Conservation (phyloP, 2,329 filamentous ascomycete genomes). For the Clonostachys byssicola region DNA sequence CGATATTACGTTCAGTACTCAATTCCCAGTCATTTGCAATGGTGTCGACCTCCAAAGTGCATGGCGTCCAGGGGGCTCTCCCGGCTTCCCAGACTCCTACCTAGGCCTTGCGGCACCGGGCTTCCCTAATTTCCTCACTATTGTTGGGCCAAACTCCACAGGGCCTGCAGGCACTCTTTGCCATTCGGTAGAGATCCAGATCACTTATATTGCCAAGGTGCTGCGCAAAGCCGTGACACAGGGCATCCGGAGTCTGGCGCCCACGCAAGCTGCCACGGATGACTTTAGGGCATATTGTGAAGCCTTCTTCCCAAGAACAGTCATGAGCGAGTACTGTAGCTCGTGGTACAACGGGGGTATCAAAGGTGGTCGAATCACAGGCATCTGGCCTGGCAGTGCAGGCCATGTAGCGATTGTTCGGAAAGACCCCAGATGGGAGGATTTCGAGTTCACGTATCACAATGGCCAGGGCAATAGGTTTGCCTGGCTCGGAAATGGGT, state of each 20-base stretch:
- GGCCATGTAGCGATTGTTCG: constrained; percentile 56
- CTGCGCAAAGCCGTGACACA: constrained; percentile 63
- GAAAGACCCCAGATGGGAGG: constrained; percentile 50
- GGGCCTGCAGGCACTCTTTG: constrained; percentile 64
- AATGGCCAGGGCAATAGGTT: constrained; percentile 42
- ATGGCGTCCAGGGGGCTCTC: constrained; percentile 34
- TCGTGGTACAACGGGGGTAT: constrained; percentile 69
- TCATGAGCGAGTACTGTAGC: constrained; percentile 58
- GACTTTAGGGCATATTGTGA: constrained; percentile 59
- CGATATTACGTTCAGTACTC: too few relatives aligned
- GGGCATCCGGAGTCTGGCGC: constrained; percentile 58
- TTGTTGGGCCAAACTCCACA: constrained; percentile 56
- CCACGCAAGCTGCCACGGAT: constrained; percentile 54
- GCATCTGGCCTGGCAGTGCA: constrained; percentile 66
- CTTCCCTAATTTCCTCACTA: constrained; percentile 64
- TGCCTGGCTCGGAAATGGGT: constrained; percentile 64
- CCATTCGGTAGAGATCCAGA: constrained; percentile 61
- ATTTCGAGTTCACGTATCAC: constrained; percentile 46
- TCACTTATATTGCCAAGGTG: constrained; percentile 62
- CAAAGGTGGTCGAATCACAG: constrained; percentile 60
- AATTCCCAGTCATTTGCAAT: too few relatives aligned
- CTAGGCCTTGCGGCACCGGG: constrained; percentile 58
- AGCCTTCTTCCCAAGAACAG: constrained; percentile 49
- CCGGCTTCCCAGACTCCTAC: constrained; percentile 65
- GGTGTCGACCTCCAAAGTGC: not conserved